phyloP scores from a whole-genome alignment of 805 yeast species.

The Metschnikowia rubicola region DNA sequence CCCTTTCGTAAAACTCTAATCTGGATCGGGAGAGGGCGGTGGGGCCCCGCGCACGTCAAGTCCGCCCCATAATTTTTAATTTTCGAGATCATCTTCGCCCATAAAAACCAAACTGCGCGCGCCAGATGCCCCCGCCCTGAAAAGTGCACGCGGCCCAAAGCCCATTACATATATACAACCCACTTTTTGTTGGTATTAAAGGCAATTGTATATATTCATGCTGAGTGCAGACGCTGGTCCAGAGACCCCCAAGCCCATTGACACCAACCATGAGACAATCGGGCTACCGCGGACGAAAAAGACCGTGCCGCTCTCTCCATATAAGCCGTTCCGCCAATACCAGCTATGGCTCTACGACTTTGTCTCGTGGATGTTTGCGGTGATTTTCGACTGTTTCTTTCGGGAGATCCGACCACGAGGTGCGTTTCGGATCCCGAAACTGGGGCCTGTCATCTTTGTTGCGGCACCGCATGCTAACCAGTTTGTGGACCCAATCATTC shows the following conservation, averaged over 20 bases:
- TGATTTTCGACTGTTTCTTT: slow-evolving; percentile 67
- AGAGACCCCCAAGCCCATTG: background rate
- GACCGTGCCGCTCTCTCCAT: slow-evolving; percentile 5
- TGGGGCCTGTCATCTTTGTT: slow-evolving; percentile 87
- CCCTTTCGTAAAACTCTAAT: no score
- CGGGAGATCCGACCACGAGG: slow-evolving; percentile 88
- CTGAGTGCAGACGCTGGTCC: no score
- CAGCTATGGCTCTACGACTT: slow-evolving; percentile 42
- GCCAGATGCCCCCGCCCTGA: no score
- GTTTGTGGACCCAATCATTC: slow-evolving; percentile 76
- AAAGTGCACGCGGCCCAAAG: no score
- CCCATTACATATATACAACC: no score
- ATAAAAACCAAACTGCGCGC: no score
- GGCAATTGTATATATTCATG: no score
- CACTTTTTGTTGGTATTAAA: no score
- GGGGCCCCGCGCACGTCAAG: no score
- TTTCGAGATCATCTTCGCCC: no score
- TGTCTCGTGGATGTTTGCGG: slow-evolving; percentile 46
- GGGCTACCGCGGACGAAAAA: background rate
- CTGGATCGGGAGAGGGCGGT: no score
- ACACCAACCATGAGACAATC: background rate
- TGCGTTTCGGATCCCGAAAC: slow-evolving; percentile 62
- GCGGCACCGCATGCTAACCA: slow-evolving; percentile 98
- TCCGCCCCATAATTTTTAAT: no score
- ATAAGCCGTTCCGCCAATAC: slow-evolving; percentile 12